Conservation (phyloP, 2,329 filamentous ascomycete species). For the Botrytis cinerea region DNA sequence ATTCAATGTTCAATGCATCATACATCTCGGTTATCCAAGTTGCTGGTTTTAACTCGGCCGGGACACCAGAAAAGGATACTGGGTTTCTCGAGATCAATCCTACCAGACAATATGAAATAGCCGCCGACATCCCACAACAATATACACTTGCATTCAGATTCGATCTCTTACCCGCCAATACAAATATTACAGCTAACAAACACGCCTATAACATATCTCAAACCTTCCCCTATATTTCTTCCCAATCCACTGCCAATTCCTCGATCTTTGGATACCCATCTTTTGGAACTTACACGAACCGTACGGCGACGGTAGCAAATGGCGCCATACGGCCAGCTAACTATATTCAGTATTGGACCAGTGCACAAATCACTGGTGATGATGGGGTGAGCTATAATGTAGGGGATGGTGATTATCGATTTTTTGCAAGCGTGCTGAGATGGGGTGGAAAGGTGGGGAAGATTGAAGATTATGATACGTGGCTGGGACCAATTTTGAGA, state of each 20-base stretch:
- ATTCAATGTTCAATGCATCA: conserved; percentile 33
- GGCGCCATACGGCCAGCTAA: conserved; percentile 15
- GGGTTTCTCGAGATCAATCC: conserved; percentile 21
- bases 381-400: conserved; percentile 12
- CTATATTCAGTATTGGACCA: conserved; percentile 21
- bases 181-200: conserved; percentile 12
- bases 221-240: not conserved
- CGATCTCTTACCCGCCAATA: conserved; percentile 24
- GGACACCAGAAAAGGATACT: not conserved
- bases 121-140: conserved; percentile 19
- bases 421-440: conserved; percentile 22
- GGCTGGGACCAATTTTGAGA: conserved; percentile 23
- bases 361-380: not conserved
- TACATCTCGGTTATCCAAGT: conserved; percentile 18
- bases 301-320: not conserved
- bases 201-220: conserved; percentile 3
- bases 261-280: conserved; percentile 19
- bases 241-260: not conserved
- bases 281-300: conserved; percentile 21
- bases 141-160: conserved; percentile 17
- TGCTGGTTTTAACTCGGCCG: not conserved
- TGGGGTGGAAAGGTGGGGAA: conserved; percentile 12
- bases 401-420: conserved; percentile 24
- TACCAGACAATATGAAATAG: conserved; percentile 10
- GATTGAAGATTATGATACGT: conserved; percentile 22